Evolutionary conservation across 2,329 filamentous ascomycete species (phyloP).

Genomic region (Clonostachys chloroleuca): DNA sequence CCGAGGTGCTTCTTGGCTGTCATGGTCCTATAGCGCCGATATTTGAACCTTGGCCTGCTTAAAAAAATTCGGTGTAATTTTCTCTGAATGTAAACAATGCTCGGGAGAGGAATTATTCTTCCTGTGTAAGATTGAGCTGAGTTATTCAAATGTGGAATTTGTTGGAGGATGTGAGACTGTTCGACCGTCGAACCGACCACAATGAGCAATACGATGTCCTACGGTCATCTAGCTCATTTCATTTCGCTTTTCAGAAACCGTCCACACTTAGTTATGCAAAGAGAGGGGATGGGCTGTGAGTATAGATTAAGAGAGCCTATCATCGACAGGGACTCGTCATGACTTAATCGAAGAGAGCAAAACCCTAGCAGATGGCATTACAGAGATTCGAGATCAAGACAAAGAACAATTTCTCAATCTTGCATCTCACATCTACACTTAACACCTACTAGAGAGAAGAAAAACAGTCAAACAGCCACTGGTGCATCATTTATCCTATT

Average conservation of each 20-base stretch:
- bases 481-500: slow-evolving; percentile 11
- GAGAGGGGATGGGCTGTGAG: slow-evolving; percentile 6
- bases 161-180: slow-evolving; percentile 9
- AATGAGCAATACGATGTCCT: slow-evolving; percentile 12
- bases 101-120: not conserved
- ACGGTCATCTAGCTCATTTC: slow-evolving; percentile 13
- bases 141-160: slow-evolving; percentile 14
- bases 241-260: slow-evolving; percentile 8
- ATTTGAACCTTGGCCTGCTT: slow-evolving; percentile 12
- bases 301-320: not conserved
- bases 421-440: slow-evolving; percentile 13
- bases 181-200: slow-evolving; percentile 6
- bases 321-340: not conserved
- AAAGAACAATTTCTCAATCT: slow-evolving; percentile 12
- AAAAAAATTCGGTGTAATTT: not conserved
- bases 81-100: too few species aligned
- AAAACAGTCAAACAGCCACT: slow-evolving; percentile 12
- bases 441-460: slow-evolving; percentile 11
- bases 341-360: slow-evolving; percentile 6
- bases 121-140: not conserved
- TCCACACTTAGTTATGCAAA: slow-evolving; percentile 4
- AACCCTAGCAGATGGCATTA: slow-evolving; percentile 5
- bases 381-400: slow-evolving; percentile 8
- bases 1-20: slow-evolving; percentile 13
- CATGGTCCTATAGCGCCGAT: slow-evolving; percentile 10